These are phyloP conservation scores for Heterobasidion occidentale DNA, from an alignment of 1,284 basidiomycete species.

Conservation along the genomic window DNA sequence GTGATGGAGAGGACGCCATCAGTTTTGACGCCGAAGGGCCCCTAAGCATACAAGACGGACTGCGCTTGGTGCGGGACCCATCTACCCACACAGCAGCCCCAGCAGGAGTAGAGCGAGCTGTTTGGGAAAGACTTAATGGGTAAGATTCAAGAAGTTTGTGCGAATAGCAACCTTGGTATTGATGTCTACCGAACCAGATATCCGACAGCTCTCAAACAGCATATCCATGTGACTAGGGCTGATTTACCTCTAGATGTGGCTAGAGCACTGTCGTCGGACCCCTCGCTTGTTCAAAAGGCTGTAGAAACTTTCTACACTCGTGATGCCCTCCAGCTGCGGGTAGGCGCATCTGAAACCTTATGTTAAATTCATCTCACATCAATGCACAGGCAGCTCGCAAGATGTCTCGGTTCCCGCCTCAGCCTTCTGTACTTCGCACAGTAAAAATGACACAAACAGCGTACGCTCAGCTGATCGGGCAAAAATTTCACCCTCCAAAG, in stretches of 20 bases:
- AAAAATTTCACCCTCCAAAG: slow-evolving; percentile 89
- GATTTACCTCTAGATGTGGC: slow-evolving; percentile 78
- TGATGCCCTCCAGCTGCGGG: slow-evolving; percentile 81
- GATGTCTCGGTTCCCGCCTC: slow-evolving; percentile 84
- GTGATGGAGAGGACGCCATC: slow-evolving; percentile 38
- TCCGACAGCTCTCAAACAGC: slow-evolving; percentile 57
- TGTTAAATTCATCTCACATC: not conserved
- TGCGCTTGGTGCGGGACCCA: slow-evolving; percentile 53
- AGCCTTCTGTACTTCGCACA: slow-evolving; percentile 47
- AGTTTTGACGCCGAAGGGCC: slow-evolving; percentile 42
- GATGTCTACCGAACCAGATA: slow-evolving; percentile 40
- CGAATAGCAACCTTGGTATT: slow-evolving; percentile 11
- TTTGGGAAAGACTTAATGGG: slow-evolving; percentile 66
- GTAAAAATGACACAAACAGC: slow-evolving; percentile 81
- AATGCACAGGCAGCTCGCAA: slow-evolving; percentile 63
- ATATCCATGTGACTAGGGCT: slow-evolving; percentile 75
- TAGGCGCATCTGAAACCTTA: slow-evolving; percentile 28
- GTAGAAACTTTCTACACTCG: slow-evolving; percentile 90
- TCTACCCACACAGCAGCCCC: slow-evolving; percentile 51
- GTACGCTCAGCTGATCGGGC: slow-evolving; percentile 87
- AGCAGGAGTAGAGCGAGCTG: slow-evolving; percentile 45
- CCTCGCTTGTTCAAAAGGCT: slow-evolving; percentile 76
- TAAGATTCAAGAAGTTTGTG: slow-evolving; percentile 17
- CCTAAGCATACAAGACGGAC: slow-evolving; percentile 58
- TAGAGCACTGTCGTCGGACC: slow-evolving; percentile 56